Evolutionary conservation across 768 basidiomycete genomes (phyloP), one percentile per base, ranked within the genome.

Genomic region (Amanita pallidorosea): DNA sequence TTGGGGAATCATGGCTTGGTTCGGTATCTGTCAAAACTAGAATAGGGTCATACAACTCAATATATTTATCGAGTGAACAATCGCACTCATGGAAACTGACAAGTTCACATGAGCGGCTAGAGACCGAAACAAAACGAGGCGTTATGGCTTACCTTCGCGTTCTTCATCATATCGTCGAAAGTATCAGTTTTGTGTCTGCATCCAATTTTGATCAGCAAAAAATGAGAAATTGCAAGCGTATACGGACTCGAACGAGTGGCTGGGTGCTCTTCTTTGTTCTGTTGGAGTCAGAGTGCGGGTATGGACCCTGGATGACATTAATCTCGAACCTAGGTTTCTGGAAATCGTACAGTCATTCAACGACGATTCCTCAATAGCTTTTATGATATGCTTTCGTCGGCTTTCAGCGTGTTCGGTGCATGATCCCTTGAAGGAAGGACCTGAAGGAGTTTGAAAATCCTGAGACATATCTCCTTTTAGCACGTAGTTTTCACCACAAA

Each of bases 11-110:
- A 2, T 37, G 34, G 8, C 5, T 38, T 23, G 34, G 36, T 7
- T 49, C 49, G n/a, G 38, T 49, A 18, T 49, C 49, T 29, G 49
- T 49, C 49, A 49, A 29, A 18, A 49, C 49, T 49, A 33, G 37
- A 13, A 31, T 29, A 49, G 18, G 8, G 11, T 49, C 13, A 31
- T 18, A 42, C 33, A 17, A 34, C 17, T 42, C 9, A 23, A 22
- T 7, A 25, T 38, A 13, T 2, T n/a, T 3, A 20, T 47, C 18
- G 5, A 49, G n/a, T 18, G 20, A 42, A 17, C n/a, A 42, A 34
- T 18, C 49, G 38, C 40, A 49, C 49, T 42, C 49, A 41, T 49
- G 25, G 49, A 42, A 49, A 49, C 49, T 49, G 36, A 25, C 5
- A 42, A 7, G 29, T 42, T 33, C 38, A 34, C n/a, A 42, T 49